phyloP scores from a whole-genome alignment of 306 rosid genomes.

The Pachyrhizus erosus region DNA sequence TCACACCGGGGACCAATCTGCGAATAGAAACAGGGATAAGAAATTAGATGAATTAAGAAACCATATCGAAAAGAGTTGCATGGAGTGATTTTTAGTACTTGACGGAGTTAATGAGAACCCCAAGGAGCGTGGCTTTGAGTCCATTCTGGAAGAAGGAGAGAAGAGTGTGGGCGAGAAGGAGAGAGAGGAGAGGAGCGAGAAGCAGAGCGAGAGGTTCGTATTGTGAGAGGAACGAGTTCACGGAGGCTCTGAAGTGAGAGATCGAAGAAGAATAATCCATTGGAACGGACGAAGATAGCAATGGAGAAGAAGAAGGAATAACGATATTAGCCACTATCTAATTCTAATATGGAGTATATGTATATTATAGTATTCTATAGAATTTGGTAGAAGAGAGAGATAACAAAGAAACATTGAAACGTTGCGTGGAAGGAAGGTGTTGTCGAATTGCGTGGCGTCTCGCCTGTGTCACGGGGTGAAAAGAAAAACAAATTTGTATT shows the following conservation, averaged over 20 bases:
- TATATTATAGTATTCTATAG: background rate
- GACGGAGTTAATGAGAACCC: slow-evolving; percentile 47
- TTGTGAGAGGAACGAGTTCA: slow-evolving; percentile 50
- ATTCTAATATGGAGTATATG: too few species aligned
- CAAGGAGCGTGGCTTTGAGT: slow-evolving; percentile 50
- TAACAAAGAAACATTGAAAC: too few species aligned
- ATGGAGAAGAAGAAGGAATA: background rate
- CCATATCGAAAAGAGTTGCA: background rate
- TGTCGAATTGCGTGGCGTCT: too few species aligned
- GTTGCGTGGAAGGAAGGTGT: too few species aligned
- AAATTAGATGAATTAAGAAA: background rate
- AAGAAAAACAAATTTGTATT: too few species aligned
- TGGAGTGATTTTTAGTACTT: slow-evolving; percentile 36
- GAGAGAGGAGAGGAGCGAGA: slow-evolving; percentile 46
- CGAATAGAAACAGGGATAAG: slow-evolving; percentile 19
- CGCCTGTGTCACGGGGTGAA: too few species aligned
- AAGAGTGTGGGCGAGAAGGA: slow-evolving; percentile 38
- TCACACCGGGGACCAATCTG: slow-evolving; percentile 59
- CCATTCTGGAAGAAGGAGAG: slow-evolving; percentile 44
- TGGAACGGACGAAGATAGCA: background rate
- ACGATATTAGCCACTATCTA: too few species aligned
- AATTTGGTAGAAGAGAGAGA: background rate
- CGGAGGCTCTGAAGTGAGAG: slow-evolving; percentile 43
- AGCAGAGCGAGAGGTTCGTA: slow-evolving; percentile 51
- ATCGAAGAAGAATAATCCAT: slow-evolving; percentile 44